These are phyloP conservation scores for Fraxinus ornus DNA, from an alignment of 305 asterid species.

Conservation along the genomic window DNA sequence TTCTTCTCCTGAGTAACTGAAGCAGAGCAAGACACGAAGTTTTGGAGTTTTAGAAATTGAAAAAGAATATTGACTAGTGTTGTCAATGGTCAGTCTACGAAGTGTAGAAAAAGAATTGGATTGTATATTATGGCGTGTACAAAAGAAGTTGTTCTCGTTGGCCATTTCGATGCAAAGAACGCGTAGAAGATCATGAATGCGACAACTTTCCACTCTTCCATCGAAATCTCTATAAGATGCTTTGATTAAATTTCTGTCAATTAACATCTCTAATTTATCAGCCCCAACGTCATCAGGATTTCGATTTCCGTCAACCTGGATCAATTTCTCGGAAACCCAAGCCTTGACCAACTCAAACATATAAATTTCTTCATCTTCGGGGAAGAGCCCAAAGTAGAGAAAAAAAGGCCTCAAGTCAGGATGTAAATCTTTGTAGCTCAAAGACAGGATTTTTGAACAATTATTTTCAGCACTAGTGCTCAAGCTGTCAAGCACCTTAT, in stretches of 20 bases:
- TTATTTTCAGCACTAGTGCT: background rate
- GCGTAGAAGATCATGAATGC: conserved; percentile 7
- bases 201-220: conserved; percentile 1
- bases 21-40: background rate
- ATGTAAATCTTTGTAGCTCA: conserved; percentile 25
- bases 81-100: background rate
- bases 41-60: background rate
- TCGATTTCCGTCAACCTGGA: background rate
- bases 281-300: background rate
- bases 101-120: background rate
- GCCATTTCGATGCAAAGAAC: background rate
- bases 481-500: conserved; percentile 3
- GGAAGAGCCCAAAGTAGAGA: conserved; percentile 22
- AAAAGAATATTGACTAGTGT: background rate
- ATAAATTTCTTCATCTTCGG: conserved; percentile 12
- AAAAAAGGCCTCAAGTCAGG: conserved; percentile 15
- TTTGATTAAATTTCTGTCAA: conserved; percentile 8
- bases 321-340: conserved; percentile 18
- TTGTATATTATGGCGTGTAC: background rate
- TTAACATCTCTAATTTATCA: background rate
- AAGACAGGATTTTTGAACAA: conserved; percentile 11
- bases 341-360: conserved; percentile 1
- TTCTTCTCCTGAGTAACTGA: background rate
- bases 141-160: background rate
- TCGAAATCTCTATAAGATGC: too few species aligned